phyloP scores from a whole-genome alignment of 495 filamentous ascomycete species.

The Pyrenula massariospora region DNA sequence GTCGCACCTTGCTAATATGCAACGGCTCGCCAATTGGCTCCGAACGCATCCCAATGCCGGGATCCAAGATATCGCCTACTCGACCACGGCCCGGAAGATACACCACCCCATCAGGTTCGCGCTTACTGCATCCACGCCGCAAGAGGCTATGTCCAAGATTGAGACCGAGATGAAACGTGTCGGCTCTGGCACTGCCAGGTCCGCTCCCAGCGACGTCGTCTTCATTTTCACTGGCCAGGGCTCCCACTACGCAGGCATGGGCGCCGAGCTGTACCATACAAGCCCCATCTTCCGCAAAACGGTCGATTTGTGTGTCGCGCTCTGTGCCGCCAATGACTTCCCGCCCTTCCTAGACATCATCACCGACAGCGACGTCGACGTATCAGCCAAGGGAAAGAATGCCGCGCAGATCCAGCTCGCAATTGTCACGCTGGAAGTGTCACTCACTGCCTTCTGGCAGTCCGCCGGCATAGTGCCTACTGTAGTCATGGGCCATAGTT shows the following conservation, averaged over 20 bases:
- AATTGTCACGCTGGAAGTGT: constrained; percentile 11
- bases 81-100: constrained; percentile 23
- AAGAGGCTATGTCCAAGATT: constrained; percentile 7
- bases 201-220: constrained; percentile 21
- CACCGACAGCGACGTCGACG: constrained; percentile 2
- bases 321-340: constrained; percentile 5
- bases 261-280: constrained; percentile 50
- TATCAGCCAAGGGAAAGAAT: constrained; percentile 2
- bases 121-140: constrained; percentile 10
- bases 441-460: constrained; percentile 10
- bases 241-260: constrained; percentile 43
- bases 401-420: constrained; percentile 11
- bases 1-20: constrained; percentile 22
- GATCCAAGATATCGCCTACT: constrained; percentile 27
- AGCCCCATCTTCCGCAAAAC: constrained; percentile 8
- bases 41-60: constrained; percentile 11
- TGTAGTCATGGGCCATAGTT: constrained; percentile 22
- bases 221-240: constrained; percentile 66
- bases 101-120: constrained; percentile 28
- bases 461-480: constrained; percentile 6
- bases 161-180: constrained; percentile 2
- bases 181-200: constrained; percentile 14
- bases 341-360: constrained; percentile 5
- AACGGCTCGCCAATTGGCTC: constrained; percentile 18
- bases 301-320: constrained; percentile 3